These are phyloP conservation scores for Triangularia setosa DNA, from an alignment of 2,329 filamentous ascomycete genomes.

Conservation along the genomic window DNA sequence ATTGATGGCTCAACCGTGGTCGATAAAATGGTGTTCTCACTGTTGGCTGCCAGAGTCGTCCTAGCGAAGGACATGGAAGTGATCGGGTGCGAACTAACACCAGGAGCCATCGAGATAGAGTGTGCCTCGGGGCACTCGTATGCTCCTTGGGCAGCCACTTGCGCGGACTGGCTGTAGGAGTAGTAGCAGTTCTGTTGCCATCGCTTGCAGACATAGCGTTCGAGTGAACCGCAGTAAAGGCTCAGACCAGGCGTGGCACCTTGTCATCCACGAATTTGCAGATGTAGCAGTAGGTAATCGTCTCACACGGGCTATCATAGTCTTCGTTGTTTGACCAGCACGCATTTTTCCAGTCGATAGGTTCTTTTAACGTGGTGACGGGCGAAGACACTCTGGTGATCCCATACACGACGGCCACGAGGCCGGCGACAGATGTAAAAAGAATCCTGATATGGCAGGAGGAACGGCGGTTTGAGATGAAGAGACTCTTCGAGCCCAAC, in stretches of 20 bases:
- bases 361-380: not conserved
- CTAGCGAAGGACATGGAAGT: not conserved
- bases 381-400: not conserved
- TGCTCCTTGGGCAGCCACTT: not conserved
- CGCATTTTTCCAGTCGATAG: not conserved
- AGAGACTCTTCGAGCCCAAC: not conserved
- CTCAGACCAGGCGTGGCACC: not conserved
- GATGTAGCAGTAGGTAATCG: not conserved
- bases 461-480: not conserved
- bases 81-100: not conserved
- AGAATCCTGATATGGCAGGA: not conserved
- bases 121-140: not conserved
- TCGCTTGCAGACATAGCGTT: not conserved
- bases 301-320: not conserved
- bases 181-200: not conserved
- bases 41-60: not conserved
- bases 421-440: not conserved
- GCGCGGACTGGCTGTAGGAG: not conserved
- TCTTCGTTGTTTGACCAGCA: not conserved
- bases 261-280: not conserved
- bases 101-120: not conserved
- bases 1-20: not conserved
- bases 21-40: not conserved
- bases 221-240: not conserved
- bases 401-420: not conserved